Conservation (phyloP, 106 monocot genomes). For the Phalaenopsis equestris region DNA sequence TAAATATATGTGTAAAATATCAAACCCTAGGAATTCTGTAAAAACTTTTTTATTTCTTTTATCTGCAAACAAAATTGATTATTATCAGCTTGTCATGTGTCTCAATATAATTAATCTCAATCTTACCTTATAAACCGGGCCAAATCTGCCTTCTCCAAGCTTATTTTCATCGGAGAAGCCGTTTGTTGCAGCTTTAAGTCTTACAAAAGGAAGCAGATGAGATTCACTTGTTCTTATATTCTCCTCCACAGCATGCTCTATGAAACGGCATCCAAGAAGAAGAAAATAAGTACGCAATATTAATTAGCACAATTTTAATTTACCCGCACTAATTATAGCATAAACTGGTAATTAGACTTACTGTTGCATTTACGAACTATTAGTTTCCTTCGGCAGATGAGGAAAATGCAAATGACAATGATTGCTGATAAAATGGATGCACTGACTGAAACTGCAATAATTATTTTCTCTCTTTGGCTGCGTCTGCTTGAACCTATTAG, state of each 20-base stretch:
- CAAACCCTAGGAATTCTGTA: too few relatives aligned
- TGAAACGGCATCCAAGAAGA: background rate
- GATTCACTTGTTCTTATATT: background rate
- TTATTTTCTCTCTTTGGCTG: background rate
- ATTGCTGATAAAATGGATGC: background rate
- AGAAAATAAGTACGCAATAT: background rate
- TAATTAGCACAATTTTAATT: background rate
- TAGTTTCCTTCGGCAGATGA: background rate
- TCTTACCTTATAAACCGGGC: slow-evolving; percentile 3
- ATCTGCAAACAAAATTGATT: too few relatives aligned
- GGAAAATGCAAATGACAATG: background rate
- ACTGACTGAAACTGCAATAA: background rate
- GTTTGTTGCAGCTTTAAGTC: slow-evolving; percentile 2
- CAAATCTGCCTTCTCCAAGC: slow-evolving; percentile 7
- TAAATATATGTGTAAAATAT: too few relatives aligned
- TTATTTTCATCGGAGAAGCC: slow-evolving; percentile 6
- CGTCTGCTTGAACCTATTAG: background rate
- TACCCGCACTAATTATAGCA: too few relatives aligned
- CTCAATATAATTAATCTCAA: background rate
- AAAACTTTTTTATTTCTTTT: too few relatives aligned
- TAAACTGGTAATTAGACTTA: background rate
- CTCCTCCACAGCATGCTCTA: background rate
- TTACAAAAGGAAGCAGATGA: background rate
- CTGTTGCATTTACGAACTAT: background rate
- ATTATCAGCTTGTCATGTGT: too few relatives aligned